Evolutionary conservation across 2,329 filamentous ascomycete genomes (phyloP), one percentile per base, ranked within the genome.

Genomic region (Trichophyton verrucosum): DNA sequence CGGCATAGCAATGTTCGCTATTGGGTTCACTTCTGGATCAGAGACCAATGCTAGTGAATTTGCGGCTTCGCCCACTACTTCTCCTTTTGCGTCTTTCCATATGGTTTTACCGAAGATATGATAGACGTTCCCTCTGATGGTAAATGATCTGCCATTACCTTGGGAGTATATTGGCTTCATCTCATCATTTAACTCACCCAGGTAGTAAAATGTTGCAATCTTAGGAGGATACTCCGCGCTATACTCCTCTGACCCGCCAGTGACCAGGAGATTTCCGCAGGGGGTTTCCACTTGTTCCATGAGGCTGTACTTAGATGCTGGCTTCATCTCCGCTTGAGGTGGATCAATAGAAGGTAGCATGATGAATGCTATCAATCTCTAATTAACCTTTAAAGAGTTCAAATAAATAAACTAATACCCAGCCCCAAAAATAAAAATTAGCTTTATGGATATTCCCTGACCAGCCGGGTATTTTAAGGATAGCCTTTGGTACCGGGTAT

Each of bases 251-350:
- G 27, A 57, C 2, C 63, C 63, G 11, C 46, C 11, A 3, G 58
- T 61, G 40, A 64, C 42, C n/a, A 53, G 17, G 22, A 64, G 44
- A 11, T 61, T 60, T 13, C 63, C 63, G n/a, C 60, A 61, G 11
- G 56, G 36, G 11, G 42, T 49, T n/a, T 36, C 17, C 27, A 55
- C 27, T 17, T 33, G 49, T 24, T 55, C 27, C 1, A 27, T 15
- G 4, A 2, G 3, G 13, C 5, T 6, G 15, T 36, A 36, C 20
- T 36, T 27, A 6, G 49, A 27, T 33, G 3, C 30, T 20, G 30
- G 13, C 20, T 33, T 5, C 15, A 55, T 55, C 8, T 15, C 11
- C 3, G 4, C 9, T 24, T 22, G 24, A 22, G 46, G 15, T 17
- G 11, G 40, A 7, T 15, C n/a, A 7, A 17, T 8, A 17, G 20